These are phyloP conservation scores for Carallia pectinifolia DNA, from an alignment of 345 rosid genomes.

Conservation along the genomic window DNA sequence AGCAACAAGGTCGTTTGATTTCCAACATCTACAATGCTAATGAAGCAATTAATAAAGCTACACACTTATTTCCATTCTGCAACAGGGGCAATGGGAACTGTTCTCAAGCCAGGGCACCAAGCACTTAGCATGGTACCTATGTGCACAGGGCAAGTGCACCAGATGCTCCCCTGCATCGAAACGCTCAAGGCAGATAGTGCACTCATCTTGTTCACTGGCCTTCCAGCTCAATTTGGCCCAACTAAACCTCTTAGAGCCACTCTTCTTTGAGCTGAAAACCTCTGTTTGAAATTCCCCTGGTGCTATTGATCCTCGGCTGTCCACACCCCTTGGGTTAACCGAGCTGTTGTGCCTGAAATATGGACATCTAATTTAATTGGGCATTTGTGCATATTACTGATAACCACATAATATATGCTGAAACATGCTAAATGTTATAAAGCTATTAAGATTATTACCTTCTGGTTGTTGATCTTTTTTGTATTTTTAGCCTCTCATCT, in stretches of 20 bases:
- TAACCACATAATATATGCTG: neutral
- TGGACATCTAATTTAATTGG: no score
- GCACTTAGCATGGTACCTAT: slow-evolving; percentile 65
- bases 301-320: neutral
- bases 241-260: slow-evolving; percentile 34
- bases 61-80: slow-evolving; percentile 46
- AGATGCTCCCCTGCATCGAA: slow-evolving; percentile 57
- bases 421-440: neutral
- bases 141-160: slow-evolving; percentile 60
- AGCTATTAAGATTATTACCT: slow-evolving; percentile 22
- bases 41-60: neutral
- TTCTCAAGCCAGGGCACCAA: slow-evolving; percentile 67
- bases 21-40: neutral
- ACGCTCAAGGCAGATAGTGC: slow-evolving; percentile 65
- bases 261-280: slow-evolving; percentile 22
- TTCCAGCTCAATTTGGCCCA: slow-evolving; percentile 61
- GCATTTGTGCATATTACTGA: no score
- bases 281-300: slow-evolving; percentile 18
- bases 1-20: neutral
- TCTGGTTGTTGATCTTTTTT: slow-evolving; percentile 28
- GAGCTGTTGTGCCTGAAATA: neutral
- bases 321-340: slow-evolving; percentile 1
- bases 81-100: slow-evolving; percentile 67
- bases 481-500: slow-evolving; percentile 55
- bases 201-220: slow-evolving; percentile 56